Conservation (phyloP, 2,329 filamentous ascomycete species). For the Penicillium sclerotigenum region DNA sequence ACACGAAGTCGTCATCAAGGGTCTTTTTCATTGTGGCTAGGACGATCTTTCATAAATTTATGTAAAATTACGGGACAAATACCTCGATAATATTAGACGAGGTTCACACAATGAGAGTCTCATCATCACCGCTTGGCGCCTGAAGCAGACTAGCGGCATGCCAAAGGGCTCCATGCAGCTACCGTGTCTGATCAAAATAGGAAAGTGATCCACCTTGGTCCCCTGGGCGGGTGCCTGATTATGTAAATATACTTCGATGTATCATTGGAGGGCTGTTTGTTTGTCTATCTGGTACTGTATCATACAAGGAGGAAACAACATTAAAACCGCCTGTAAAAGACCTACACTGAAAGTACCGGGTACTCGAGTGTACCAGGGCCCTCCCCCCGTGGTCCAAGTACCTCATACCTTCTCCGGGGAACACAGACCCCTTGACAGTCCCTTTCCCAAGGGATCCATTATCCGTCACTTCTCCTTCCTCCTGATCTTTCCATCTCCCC, state of each 20-base stretch:
- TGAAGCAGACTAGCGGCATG: neutral
- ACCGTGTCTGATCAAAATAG: conserved; percentile 14
- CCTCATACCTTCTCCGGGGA: conserved; percentile 13
- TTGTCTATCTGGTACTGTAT: neutral
- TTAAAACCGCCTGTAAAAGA: neutral
- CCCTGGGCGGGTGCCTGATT: conserved; percentile 20
- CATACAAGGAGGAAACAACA: conserved; percentile 11
- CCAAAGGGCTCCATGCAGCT: conserved; percentile 2
- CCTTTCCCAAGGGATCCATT: conserved; percentile 12
- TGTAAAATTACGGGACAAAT: neutral
- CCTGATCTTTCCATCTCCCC: conserved; percentile 10
- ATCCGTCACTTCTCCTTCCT: conserved; percentile 13
- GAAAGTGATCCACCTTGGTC: conserved; percentile 15
- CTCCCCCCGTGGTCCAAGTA: neutral
- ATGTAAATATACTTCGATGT: neutral
- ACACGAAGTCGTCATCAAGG: conserved; percentile 2
- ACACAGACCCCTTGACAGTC: conserved; percentile 17
- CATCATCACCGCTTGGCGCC: neutral
- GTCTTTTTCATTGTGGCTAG: conserved; percentile 4
- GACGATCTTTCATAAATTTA: neutral
- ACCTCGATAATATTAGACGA: neutral
- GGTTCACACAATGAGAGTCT: conserved; percentile 4
- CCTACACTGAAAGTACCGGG: neutral
- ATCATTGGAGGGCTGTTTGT: conserved; percentile 7
- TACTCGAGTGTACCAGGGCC: neutral